Evolutionary conservation across 306 rosid genomes (phyloP).

Genomic region (Cyamopsis tetragonoloba): DNA sequence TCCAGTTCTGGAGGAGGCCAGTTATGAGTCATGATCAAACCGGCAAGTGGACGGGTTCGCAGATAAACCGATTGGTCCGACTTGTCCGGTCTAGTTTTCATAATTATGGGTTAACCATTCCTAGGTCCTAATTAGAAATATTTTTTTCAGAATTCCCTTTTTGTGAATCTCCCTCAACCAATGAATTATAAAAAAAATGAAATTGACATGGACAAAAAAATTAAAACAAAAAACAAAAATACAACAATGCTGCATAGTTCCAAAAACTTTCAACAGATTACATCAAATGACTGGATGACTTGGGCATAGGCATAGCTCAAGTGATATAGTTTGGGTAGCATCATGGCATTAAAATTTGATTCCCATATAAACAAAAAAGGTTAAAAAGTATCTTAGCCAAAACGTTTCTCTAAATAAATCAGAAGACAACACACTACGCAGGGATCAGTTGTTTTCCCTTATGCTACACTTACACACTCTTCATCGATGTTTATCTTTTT

Average conservation of each 20-base stretch:
- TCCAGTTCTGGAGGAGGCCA: too few relatives aligned
- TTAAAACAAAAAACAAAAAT: neutral
- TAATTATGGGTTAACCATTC: too few relatives aligned
- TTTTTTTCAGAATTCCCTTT: neutral
- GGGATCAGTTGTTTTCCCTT: slow-evolving; percentile 11
- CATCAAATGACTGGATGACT: neutral
- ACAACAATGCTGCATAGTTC: neutral
- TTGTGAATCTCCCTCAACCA: neutral
- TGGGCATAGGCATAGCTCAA: slow-evolving; percentile 12
- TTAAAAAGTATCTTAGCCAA: neutral
- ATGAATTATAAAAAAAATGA: slow-evolving; percentile 8
- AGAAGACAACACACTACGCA: neutral
- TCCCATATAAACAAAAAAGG: neutral
- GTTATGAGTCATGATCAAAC: too few relatives aligned
- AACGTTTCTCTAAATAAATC: neutral
- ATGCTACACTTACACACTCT: neutral
- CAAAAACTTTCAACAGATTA: neutral
- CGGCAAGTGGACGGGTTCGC: too few relatives aligned
- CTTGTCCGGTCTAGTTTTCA: too few relatives aligned
- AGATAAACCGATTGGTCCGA: too few relatives aligned
- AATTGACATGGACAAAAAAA: slow-evolving; percentile 7
- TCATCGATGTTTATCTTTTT: neutral
- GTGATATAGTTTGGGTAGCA: neutral
- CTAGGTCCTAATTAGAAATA: neutral
- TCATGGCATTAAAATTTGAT: neutral